These are phyloP conservation scores for Coemansia sp. DNA, from an alignment of 192 early-diverging fungal species.

Conservation along the genomic window DNA sequence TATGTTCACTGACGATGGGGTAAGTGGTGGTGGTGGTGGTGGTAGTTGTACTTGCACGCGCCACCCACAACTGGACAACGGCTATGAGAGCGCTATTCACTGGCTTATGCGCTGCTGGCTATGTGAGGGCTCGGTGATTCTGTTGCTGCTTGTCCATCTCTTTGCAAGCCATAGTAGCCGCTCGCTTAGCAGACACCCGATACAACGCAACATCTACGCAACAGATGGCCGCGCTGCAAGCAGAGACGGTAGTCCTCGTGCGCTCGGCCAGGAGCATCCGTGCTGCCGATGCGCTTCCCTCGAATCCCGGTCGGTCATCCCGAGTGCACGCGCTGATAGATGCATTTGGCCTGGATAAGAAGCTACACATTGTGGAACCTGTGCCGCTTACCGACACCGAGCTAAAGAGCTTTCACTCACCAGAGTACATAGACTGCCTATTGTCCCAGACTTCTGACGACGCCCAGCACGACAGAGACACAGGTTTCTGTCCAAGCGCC, in stretches of 20 bases:
- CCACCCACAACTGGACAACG: no score
- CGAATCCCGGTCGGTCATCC: conserved; percentile 39
- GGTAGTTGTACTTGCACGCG: no score
- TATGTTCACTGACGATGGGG: no score
- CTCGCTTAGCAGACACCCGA: no score
- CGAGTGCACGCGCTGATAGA: conserved; percentile 51
- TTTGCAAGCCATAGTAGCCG: no score
- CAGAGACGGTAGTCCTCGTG: conserved; percentile 20
- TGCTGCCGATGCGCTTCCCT: conserved; percentile 44
- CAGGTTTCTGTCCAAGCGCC: neutral
- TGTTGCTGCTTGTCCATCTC: no score
- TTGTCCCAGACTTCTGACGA: neutral
- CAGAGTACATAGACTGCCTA: conserved; percentile 34
- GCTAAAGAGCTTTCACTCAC: conserved; percentile 36
- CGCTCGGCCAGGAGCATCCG: conserved; percentile 33
- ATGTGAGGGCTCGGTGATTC: no score
- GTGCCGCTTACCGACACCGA: conserved; percentile 15
- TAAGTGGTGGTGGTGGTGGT: no score
- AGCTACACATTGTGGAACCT: conserved; percentile 25
- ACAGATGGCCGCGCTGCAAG: neutral
- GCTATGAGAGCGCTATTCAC: no score
- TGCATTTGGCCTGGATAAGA: conserved; percentile 22
- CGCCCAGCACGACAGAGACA: neutral
- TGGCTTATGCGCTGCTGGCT: no score
- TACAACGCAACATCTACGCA: no score